Evolutionary conservation across 257 asterid genomes (phyloP).

Genomic region (Nicotiana tabacum): DNA sequence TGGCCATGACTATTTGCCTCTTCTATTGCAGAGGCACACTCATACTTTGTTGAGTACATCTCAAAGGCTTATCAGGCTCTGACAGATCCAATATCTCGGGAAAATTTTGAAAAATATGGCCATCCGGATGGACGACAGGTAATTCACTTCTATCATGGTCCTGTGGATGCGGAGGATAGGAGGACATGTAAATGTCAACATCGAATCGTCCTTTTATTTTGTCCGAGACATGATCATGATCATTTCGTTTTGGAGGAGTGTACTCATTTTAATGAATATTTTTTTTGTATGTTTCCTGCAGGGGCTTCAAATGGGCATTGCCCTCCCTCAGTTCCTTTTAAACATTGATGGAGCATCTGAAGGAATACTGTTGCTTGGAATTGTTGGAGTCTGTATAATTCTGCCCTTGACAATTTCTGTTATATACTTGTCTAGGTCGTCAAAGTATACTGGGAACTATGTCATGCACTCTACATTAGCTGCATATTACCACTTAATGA

Average conservation of each 20-base stretch:
- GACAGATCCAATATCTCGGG: slow-evolving; percentile 95
- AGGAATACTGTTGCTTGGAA: slow-evolving; percentile 87
- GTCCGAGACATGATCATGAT: neutral
- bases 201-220: neutral
- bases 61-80: slow-evolving; percentile 99
- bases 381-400: slow-evolving; percentile 94
- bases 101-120: slow-evolving; percentile 94
- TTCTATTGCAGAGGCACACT: slow-evolving; percentile 77
- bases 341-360: slow-evolving; percentile 94
- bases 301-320: slow-evolving; percentile 99
- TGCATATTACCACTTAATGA: slow-evolving; percentile 91
- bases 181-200: neutral
- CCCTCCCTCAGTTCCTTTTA: slow-evolving; percentile 90
- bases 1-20: slow-evolving; percentile 17
- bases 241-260: neutral
- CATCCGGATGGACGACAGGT: slow-evolving; percentile 99
- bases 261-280: slow-evolving; percentile 6
- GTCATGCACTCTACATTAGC: slow-evolving; percentile 93
- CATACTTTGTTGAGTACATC: slow-evolving; percentile 75
- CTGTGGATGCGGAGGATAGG: neutral
- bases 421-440: slow-evolving; percentile 83
- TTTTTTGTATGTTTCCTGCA: slow-evolving; percentile 18
- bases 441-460: slow-evolving; percentile 95
- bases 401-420: slow-evolving; percentile 86
- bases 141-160: slow-evolving; percentile 10